Evolutionary conservation across 2,329 filamentous ascomycete species (phyloP).

Genomic region (Scedosporium dehoogii): DNA sequence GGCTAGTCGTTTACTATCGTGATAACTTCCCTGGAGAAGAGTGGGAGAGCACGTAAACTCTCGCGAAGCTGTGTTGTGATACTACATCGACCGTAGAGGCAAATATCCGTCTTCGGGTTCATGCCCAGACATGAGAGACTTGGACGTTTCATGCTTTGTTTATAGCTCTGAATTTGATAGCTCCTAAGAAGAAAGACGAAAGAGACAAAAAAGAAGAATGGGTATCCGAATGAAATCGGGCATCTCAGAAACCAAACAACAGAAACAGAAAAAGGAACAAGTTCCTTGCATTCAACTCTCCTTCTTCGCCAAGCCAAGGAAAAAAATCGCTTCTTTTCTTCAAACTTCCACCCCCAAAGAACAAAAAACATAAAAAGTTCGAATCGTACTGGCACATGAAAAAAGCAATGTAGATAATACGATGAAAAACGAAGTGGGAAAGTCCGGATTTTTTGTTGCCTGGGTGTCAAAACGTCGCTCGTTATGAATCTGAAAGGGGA

Average conservation of each 20-base stretch:
- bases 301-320: background rate
- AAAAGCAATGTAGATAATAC: background rate
- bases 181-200: background rate
- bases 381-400: background rate
- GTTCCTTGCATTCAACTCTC: background rate
- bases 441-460: no score
- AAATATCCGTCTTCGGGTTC: no score
- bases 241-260: background rate
- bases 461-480: no score
- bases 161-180: no score
- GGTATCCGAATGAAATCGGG: conserved; percentile 4
- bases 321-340: background rate
- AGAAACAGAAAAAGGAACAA: background rate
- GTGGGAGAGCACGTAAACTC: no score
- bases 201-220: background rate
- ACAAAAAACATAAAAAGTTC: background rate
- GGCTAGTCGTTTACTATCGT: no score
- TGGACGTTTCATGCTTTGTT: no score
- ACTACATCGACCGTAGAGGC: no score
- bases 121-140: background rate
- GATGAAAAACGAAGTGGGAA: background rate
- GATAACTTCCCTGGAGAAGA: no score
- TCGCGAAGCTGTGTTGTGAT: no score
- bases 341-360: background rate
- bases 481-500: no score